Percentiles rank a stretch among this genome's conserved stretches.
phyloP scores from a whole-genome alignment of 768 basidiomycete genomes.

The Hemileccinum impolitum region DNA sequence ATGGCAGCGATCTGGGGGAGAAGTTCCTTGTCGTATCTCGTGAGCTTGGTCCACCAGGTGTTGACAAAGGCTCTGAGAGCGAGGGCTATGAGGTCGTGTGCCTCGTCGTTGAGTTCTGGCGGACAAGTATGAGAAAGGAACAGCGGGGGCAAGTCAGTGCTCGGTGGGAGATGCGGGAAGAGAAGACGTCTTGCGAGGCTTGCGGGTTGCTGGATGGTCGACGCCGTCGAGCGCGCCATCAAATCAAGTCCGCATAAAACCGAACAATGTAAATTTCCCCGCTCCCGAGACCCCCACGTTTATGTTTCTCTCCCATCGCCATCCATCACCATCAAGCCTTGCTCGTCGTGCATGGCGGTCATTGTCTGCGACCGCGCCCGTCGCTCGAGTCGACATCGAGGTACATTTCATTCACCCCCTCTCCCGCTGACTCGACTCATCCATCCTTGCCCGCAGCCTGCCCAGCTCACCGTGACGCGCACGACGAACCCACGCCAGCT shows the following conservation, averaged over 20 bases:
- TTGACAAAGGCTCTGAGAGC: slow-evolving; percentile 74
- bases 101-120: slow-evolving; percentile 52
- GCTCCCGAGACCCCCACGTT: not conserved
- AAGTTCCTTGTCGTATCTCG: slow-evolving; percentile 80
- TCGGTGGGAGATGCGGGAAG: slow-evolving; percentile 50
- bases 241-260: slow-evolving; percentile 20
- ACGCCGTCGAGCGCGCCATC: slow-evolving; percentile 17
- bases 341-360: slow-evolving; percentile 16
- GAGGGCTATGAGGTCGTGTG: slow-evolving; percentile 76
- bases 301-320: slow-evolving; percentile 21
- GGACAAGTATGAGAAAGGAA: slow-evolving; percentile 43
- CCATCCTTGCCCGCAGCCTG: slow-evolving; percentile 38
- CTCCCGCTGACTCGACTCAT: not conserved
- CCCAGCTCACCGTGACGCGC: slow-evolving; percentile 45
- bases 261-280: slow-evolving; percentile 6
- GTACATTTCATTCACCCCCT: slow-evolving; percentile 31
- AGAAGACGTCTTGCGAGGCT: slow-evolving; percentile 57
- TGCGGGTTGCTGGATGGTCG: slow-evolving; percentile 26
- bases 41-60: slow-evolving; percentile 84
- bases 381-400: slow-evolving; percentile 49
- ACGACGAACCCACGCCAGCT: slow-evolving; percentile 54
- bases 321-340: not conserved
- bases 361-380: slow-evolving; percentile 18
- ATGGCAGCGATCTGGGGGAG: slow-evolving; percentile 66
- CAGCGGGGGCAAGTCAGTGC: slow-evolving; percentile 49